Evolutionary conservation across 768 basidiomycete species (phyloP), one percentile per base, ranked within the genome.

Genomic region (Naganishia friedmannii): DNA sequence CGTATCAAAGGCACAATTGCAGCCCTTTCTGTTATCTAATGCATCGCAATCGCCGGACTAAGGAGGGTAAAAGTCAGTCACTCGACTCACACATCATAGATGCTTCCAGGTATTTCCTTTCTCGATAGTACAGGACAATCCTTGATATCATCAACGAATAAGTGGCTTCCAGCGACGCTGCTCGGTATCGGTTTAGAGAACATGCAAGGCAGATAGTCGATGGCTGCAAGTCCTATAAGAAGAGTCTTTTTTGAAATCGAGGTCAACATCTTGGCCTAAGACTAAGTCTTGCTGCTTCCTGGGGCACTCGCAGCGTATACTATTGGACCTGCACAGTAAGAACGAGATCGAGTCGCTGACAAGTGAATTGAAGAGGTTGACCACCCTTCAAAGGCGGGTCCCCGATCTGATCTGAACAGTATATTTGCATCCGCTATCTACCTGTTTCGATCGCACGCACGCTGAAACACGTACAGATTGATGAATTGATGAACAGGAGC

Each of bases 21-120:
- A 46, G n/a, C 48, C 6, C 7, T 12, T n/a, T 26, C 48, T 3
- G 12, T 21, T 12, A 51, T 23, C n/a, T 7, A 21, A 15, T 15
- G 21, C 21, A 26, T 23, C 48, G 12, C 23, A 42, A 5, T 17
- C 42, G 42, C 2, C 9, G 19, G n/a, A 4, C 10, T 7, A 19
- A 6, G 19, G 1, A 2, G 2, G 5, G n/a, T n/a, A n/a, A n/a
- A 58, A 21, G n/a, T 31, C 5, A 12, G 13, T 23, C 12, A 28
- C 23, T 17, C 13, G 3, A 63, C 60, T 42, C 29, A 63, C 60
- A 63, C 15, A 45, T 63, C 60, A n/a, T 63, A 13, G n/a, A 63
- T 63, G 23, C 10, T 45, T n/a, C 23, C 42, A 12, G 60, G 39
- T 23, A 2, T 9, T 15, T 17, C 60, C 42, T 45, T 63, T 7